Evolutionary conservation across 1,284 basidiomycete genomes (phyloP), one percentile per base, ranked within the genome.

Genomic region (Puccinia triticina): DNA sequence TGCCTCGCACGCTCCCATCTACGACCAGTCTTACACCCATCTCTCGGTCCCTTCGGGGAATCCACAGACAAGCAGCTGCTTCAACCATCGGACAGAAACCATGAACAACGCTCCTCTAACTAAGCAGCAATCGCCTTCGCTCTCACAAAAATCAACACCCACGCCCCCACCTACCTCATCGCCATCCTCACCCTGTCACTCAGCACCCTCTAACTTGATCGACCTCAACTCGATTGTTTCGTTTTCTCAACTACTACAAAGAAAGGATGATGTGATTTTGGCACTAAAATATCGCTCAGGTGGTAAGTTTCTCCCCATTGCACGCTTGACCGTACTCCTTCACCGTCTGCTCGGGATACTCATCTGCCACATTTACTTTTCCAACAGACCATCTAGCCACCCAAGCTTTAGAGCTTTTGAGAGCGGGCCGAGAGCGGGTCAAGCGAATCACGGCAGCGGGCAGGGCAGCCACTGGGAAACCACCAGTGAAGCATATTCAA

Each of bases 401-500:
- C n/a, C 66, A 80, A 72, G 77, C 77, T 32, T 26, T 80, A 50
- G 77, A 80, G 46, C 37, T 80, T 29, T 48, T 80, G 32, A 80
- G 55, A 55, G 67, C 66, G 18, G 77, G 77, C 40, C 46, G 77
- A 72, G 77, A 80, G 57, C 77, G 77, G 18, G 77, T 80, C 26
- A 80, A 80, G 53, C 66, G 67, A 61, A 80, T 80, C 46, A 80
- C 77, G 1, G 77, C 77, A 16, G 77, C 77, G 11, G 77, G 77
- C 16, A n/a, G 77, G 46, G 77, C 67, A 12, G 77, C 77, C n/a
- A 71, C 77, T 7, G 77, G 77, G 37, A 80, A 72, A 48, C 77
- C 77, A 46, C 77, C 77, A 37, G 77, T 80, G 12, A 80, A 80
- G 50, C 77, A 80, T 37, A 80, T 80, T 8, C 77, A 80, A 80